Conservation (phyloP, 2,329 filamentous ascomycete genomes). For the Calonectria leucothoes region DNA sequence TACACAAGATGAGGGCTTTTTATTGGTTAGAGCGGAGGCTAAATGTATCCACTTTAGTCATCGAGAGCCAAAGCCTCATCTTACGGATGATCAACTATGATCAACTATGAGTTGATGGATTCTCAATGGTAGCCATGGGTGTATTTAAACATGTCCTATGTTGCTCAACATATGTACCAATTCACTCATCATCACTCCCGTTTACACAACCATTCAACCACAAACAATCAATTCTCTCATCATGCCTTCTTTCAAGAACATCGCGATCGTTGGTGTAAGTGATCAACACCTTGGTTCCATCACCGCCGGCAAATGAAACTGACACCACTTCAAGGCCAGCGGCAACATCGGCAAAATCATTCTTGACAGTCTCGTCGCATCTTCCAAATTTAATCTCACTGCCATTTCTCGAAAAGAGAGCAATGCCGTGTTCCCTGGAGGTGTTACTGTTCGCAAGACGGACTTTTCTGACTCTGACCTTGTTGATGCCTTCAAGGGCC, state of each 20-base stretch:
- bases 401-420: constrained; percentile 24
- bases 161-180: background rate
- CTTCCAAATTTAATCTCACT: constrained; percentile 22
- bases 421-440: constrained; percentile 15
- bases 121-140: too few species aligned
- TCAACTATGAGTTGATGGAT: background rate
- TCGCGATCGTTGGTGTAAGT: constrained; percentile 17
- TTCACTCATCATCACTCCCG: background rate
- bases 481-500: constrained; percentile 20
- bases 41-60: background rate
- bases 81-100: background rate
- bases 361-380: constrained; percentile 16
- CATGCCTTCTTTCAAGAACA: constrained; percentile 13
- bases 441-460: constrained; percentile 19
- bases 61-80: background rate
- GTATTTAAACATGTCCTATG: background rate
- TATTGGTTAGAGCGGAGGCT: constrained; percentile 27
- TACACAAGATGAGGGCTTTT: background rate
- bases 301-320: background rate
- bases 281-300: background rate
- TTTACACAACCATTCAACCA: background rate
- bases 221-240: background rate
- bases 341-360: constrained; percentile 31
- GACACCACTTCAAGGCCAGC: constrained; percentile 21
- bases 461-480: constrained; percentile 25